Evolutionary conservation across 2,329 filamentous ascomycete genomes (phyloP).

Genomic region (Daldinia eschscholtzii): DNA sequence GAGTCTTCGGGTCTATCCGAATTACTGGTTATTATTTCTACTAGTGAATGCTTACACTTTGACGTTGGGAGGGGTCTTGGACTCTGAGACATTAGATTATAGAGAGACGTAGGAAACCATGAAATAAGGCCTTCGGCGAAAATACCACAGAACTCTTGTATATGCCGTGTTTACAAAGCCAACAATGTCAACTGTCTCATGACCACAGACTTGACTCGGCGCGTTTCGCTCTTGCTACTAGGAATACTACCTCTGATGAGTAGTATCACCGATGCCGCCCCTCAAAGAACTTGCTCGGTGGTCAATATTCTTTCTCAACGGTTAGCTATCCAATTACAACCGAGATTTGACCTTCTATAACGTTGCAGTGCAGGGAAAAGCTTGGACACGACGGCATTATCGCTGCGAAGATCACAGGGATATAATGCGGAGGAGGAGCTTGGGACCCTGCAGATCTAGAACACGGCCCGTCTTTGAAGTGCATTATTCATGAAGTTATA

Average conservation of each 20-base stretch:
- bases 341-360: constrained; percentile 25
- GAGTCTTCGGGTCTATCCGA: constrained; percentile 18
- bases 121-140: neutral
- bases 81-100: neutral
- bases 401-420: constrained; percentile 36
- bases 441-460: constrained; percentile 27
- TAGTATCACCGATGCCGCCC: constrained; percentile 14
- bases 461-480: constrained; percentile 24
- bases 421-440: constrained; percentile 30
- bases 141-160: constrained; percentile 9
- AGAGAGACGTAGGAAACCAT: neutral
- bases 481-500: constrained; percentile 18
- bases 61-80: neutral
- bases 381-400: constrained; percentile 24
- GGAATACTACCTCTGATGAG: constrained; percentile 3
- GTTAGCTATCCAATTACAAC: constrained; percentile 29
- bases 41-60: neutral
- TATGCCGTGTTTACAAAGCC: constrained; percentile 21
- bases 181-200: constrained; percentile 5
- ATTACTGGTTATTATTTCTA: constrained; percentile 16
- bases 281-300: constrained; percentile 1
- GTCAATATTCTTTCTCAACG: constrained; percentile 4
- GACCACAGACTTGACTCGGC: constrained; percentile 9
- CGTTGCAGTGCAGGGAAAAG: constrained; percentile 11
- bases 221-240: neutral